phyloP scores from a whole-genome alignment of 345 rosid species.

The Euclidium syriacum region DNA sequence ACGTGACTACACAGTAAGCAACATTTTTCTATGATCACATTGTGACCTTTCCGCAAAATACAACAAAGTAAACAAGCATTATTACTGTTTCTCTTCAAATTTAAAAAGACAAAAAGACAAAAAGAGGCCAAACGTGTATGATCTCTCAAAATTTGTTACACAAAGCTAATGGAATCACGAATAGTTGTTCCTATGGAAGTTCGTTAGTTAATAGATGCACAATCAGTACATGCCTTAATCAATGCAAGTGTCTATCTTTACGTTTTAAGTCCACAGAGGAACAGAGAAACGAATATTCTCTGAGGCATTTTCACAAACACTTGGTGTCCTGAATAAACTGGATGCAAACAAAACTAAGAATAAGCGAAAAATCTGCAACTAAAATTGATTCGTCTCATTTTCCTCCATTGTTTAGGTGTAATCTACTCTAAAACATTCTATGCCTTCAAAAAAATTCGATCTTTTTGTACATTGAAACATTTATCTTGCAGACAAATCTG shows the following conservation, averaged over 20 bases:
- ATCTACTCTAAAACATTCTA: neutral
- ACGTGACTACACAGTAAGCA: too few relatives aligned
- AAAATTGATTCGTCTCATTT: neutral
- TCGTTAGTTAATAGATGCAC: constrained; percentile 1
- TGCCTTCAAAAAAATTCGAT: too few relatives aligned
- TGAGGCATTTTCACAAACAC: constrained; percentile 13
- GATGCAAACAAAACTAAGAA: neutral
- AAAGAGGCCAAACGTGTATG: too few relatives aligned
- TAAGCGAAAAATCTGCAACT: neutral
- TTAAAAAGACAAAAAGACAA: neutral
- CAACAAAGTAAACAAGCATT: too few relatives aligned
- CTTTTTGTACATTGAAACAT: neutral
- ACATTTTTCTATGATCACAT: too few relatives aligned
- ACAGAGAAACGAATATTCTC: neutral
- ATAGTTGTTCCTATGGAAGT: neutral
- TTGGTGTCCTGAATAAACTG: neutral
- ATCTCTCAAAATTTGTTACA: constrained; percentile 2
- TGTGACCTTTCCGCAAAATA: too few relatives aligned
- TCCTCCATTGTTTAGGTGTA: neutral
- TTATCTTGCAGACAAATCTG: constrained; percentile 20
- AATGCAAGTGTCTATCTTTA: too few relatives aligned
- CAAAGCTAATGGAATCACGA: neutral
- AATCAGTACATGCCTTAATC: too few relatives aligned
- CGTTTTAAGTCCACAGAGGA: too few relatives aligned
- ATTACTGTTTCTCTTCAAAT: too few relatives aligned